Base-by-base conservation (phyloP, 2,329 filamentous ascomycete genomes). In the Paraphaeosphaeria minitans region DNA sequence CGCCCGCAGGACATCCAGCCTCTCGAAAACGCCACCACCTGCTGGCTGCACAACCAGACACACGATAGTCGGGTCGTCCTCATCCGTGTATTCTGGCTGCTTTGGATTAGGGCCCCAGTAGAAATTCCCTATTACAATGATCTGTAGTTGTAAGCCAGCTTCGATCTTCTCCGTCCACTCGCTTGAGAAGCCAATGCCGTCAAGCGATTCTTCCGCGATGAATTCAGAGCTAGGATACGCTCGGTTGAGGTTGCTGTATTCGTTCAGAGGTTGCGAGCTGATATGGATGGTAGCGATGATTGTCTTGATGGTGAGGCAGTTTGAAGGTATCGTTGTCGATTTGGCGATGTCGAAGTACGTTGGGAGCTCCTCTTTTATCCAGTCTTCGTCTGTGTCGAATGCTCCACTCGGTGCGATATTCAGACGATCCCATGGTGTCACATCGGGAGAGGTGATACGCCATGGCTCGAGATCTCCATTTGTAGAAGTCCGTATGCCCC, bases 261-360 rank as follows among this genome's bases (percentile, higher is more conserved):
- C 21, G 14, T 42, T 42, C 4, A 47, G 33, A 10, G 13, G n/a
- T 21, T 54, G 21, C n/a, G 24, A 10, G 42, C 50, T 58, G 43
- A 58, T 31, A 19, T 31, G 48, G 21, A 54, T 54, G 16, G 56
- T 27, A 13, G 50, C 13, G 10, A 37, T 49, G 19, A 54, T 21
- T 13, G 50, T 58, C 22, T 58, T 54, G 24, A 58, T 49, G 35
- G 54, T 16, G 33, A 58, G 56, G 19, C 50, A 54, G 22, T 54
- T 54, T 4, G 35, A 39, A 2, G 51, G 51, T 13, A 43, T 37
- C 24, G 33, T 9, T 2, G 35, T n/a, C 31, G 10, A 24, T 19
- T 49, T 49, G 4, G 50, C 19, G 6, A 16, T 21, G 7, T 43
- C 22, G 12, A 49, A 21, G 41, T 50, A n/a, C 4, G 1, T 27